Percentiles rank a stretch among this genome's conserved stretches.
Evolutionary conservation across 2,329 filamentous ascomycete genomes (phyloP).

Genomic region (Coniochaeta prunicola): DNA sequence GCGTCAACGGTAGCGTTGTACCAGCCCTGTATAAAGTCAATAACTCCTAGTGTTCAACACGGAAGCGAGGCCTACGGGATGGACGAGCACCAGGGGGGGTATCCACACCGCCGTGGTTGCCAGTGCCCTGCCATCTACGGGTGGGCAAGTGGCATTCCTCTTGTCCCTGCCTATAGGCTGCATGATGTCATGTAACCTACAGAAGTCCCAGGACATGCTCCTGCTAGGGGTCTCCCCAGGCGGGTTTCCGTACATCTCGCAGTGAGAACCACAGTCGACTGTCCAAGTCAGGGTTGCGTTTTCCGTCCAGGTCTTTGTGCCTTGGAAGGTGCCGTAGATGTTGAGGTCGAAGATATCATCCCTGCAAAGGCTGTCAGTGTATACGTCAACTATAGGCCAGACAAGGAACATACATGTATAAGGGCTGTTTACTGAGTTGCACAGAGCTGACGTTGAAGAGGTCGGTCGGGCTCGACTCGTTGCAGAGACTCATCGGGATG

Average conservation of each 20-base stretch:
- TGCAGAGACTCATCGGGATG: constrained; percentile 6
- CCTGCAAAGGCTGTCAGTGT: constrained; percentile 4
- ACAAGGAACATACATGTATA: constrained; percentile 7
- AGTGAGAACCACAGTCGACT: constrained; percentile 9
- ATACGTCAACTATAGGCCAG: neutral
- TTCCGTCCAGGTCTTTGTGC: constrained; percentile 3
- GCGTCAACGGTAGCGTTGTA: constrained; percentile 8
- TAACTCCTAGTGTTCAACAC: neutral
- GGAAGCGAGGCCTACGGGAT: constrained; percentile 2
- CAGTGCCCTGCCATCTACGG: constrained; percentile 7
- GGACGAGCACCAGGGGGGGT: constrained; percentile 4
- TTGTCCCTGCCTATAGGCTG: constrained; percentile 8
- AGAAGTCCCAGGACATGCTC: constrained; percentile 2
- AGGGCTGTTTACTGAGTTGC: constrained; percentile 5
- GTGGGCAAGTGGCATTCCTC: constrained; percentile 8
- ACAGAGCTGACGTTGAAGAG: constrained; percentile 7
- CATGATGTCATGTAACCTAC: constrained; percentile 5
- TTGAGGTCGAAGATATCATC: constrained; percentile 7
- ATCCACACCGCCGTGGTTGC: constrained; percentile 1
- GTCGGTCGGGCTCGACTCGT: constrained; percentile 7
- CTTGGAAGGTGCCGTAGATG: constrained; percentile 9
- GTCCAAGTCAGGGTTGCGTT: constrained; percentile 8
- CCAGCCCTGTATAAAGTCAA: constrained; percentile 1
- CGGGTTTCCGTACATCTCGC: constrained; percentile 7
- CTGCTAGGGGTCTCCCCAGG: constrained; percentile 4